A percentile compares a stretch with the other conserved stretches of the same genome.
phyloP scores from a whole-genome alignment of 208 protist species.

The Trypanosoma mega region DNA sequence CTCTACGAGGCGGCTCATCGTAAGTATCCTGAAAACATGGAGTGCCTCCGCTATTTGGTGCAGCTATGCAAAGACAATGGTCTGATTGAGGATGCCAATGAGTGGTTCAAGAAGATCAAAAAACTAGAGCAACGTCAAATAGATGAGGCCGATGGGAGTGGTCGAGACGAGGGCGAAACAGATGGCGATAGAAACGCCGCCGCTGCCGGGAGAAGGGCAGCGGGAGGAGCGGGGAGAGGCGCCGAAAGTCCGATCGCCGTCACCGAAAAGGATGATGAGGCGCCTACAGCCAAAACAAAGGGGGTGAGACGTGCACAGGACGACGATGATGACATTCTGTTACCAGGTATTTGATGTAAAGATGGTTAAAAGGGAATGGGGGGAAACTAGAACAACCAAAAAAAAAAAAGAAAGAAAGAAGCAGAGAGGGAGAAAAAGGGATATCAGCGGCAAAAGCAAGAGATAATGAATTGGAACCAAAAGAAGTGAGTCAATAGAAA shows the following conservation, averaged over 20 bases:
- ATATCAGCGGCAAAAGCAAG: no score
- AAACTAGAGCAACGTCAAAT: slow-evolving; percentile 71
- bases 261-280: slow-evolving; percentile 35
- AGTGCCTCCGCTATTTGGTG: slow-evolving; percentile 94
- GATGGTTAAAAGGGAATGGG: not conserved
- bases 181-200: slow-evolving; percentile 30
- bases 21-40: slow-evolving; percentile 93
- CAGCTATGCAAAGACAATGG: slow-evolving; percentile 92
- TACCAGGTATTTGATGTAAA: slow-evolving; percentile 65
- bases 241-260: slow-evolving; percentile 16
- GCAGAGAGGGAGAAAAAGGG: not conserved
- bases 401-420: slow-evolving; percentile 15
- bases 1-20: slow-evolving; percentile 92
- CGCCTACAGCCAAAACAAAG: slow-evolving; percentile 10
- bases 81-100: slow-evolving; percentile 88
- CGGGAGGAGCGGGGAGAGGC: slow-evolving; percentile 19
- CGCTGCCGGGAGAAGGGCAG: slow-evolving; percentile 19
- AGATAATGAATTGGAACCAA: no score
- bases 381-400: not conserved
- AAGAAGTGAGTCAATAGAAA: no score
- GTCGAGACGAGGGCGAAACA: slow-evolving; percentile 28
- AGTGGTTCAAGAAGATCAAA: slow-evolving; percentile 88
- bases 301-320: slow-evolving; percentile 42
- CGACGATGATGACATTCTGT: slow-evolving; percentile 72
- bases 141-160: slow-evolving; percentile 13